These are phyloP conservation scores for Pseudogymnoascus sp. DNA, from an alignment of 2,329 filamentous ascomycete species.

Conservation along the genomic window DNA sequence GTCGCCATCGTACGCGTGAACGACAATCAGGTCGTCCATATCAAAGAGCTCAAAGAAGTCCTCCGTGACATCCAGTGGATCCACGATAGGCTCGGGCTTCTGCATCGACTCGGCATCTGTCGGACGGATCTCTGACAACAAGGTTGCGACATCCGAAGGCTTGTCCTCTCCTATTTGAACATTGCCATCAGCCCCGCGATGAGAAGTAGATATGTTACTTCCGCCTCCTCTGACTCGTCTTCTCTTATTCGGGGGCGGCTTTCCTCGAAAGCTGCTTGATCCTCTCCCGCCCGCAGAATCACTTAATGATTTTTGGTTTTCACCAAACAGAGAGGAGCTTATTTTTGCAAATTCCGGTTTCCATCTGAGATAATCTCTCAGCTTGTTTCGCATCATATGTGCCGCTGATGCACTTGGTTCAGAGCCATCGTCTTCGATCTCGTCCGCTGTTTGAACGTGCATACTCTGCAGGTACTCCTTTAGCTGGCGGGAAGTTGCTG, in stretches of 20 bases:
- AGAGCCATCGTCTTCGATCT: slow-evolving; percentile 30
- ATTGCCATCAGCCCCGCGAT: slow-evolving; percentile 63
- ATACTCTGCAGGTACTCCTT: slow-evolving; percentile 88
- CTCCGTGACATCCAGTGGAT: slow-evolving; percentile 85
- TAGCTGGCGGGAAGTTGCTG: slow-evolving; percentile 76
- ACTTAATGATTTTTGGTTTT: slow-evolving; percentile 68
- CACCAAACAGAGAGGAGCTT: slow-evolving; percentile 67
- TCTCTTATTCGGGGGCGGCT: slow-evolving; percentile 74
- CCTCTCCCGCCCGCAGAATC: slow-evolving; percentile 42
- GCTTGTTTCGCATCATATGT: slow-evolving; percentile 82
- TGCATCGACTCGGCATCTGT: slow-evolving; percentile 67
- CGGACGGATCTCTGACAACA: slow-evolving; percentile 77
- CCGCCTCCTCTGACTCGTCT: slow-evolving; percentile 76
- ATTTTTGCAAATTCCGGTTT: slow-evolving; percentile 83
- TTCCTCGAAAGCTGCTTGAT: slow-evolving; percentile 40
- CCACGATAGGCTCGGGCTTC: slow-evolving; percentile 66
- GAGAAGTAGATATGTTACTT: slow-evolving; percentile 42
- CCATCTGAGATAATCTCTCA: slow-evolving; percentile 84
- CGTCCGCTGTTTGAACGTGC: slow-evolving; percentile 53
- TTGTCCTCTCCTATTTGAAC: slow-evolving; percentile 74
- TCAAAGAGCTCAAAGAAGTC: slow-evolving; percentile 87
- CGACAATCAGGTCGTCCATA: slow-evolving; percentile 77
- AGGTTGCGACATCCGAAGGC: slow-evolving; percentile 68
- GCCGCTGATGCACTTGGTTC: slow-evolving; percentile 61
- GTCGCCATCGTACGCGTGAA: slow-evolving; percentile 92